These are phyloP conservation scores for Penicillium robsamsonii DNA, from an alignment of 495 filamentous ascomycete genomes.

Conservation along the genomic window DNA sequence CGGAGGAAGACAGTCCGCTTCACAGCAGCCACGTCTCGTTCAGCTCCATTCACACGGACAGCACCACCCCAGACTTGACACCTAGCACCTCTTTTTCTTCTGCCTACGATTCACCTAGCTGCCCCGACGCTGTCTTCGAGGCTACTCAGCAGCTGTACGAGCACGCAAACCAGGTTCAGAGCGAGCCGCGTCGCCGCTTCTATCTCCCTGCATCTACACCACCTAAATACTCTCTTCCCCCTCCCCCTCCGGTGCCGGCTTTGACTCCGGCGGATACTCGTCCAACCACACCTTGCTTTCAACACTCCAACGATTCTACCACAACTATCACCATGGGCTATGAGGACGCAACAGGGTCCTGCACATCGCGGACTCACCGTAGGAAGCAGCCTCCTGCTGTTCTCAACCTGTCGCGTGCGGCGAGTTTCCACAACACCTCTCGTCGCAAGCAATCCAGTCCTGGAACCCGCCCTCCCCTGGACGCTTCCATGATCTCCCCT, in stretches of 20 bases:
- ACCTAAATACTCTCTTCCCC: constrained; percentile 34
- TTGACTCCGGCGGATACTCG: constrained; percentile 18
- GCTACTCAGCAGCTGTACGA: constrained; percentile 34
- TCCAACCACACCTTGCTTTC: constrained; percentile 21
- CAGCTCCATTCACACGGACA: constrained; percentile 38
- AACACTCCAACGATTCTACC: constrained; percentile 26
- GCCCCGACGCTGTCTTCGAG: constrained; percentile 32
- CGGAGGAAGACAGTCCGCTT: constrained; percentile 23
- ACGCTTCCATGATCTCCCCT: constrained; percentile 46
- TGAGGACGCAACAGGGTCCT: constrained; percentile 26
- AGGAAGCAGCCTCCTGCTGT: constrained; percentile 39
- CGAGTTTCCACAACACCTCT: constrained; percentile 16
- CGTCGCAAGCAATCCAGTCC: constrained; percentile 33
- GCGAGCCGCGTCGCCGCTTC: constrained; percentile 21
- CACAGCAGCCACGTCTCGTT: constrained; percentile 40
- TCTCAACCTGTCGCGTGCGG: constrained; percentile 28
- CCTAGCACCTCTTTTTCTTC: constrained; percentile 50
- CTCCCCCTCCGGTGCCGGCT: constrained; percentile 29
- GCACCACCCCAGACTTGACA: constrained; percentile 40
- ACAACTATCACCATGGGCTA: constrained; percentile 40
- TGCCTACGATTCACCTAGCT: constrained; percentile 33
- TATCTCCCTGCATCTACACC: constrained; percentile 37
- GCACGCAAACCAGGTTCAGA: constrained; percentile 22
- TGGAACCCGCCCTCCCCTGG: constrained; percentile 34
- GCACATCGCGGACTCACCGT: constrained; percentile 30